Evolutionary conservation across 129 eudicot genomes (phyloP).

Genomic region (Silybum marianum): DNA sequence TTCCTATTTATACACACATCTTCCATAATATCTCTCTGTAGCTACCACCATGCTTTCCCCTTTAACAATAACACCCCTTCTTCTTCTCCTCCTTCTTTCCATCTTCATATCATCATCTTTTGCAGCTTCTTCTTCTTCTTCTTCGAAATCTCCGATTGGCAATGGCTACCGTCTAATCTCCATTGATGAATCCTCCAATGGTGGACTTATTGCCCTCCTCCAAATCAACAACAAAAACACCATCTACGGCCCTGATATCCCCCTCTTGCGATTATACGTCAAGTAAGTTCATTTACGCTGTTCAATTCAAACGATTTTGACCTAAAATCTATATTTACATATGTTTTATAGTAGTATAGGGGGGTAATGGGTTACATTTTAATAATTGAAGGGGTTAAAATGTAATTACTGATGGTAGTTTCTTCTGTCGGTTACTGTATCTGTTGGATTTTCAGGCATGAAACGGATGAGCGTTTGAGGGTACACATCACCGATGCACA

Average conservation of each 20-base stretch:
- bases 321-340: too few species aligned
- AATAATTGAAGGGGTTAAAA: background rate
- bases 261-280: conserved; percentile 72
- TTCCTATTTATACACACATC: conserved; percentile 11
- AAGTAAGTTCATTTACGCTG: conserved; percentile 50
- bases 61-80: background rate
- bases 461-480: conserved; percentile 71
- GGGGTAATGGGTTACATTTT: background rate
- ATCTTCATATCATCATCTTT: conserved; percentile 4
- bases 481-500: conserved; percentile 89
- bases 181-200: conserved; percentile 62
- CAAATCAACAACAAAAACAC: conserved; percentile 66
- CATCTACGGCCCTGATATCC: conserved; percentile 89
- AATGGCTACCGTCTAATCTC: conserved; percentile 83
- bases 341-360: background rate
- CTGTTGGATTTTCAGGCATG: conserved; percentile 62
- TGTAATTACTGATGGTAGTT: background rate
- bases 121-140: conserved; percentile 22
- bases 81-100: conserved; percentile 15
- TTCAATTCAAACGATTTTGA: background rate
- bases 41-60: conserved; percentile 28
- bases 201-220: conserved; percentile 73
- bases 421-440: background rate
- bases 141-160: conserved; percentile 56
- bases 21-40: background rate